Evolutionary conservation across 106 monocot species (phyloP).

Genomic region (Acorus calamus): DNA sequence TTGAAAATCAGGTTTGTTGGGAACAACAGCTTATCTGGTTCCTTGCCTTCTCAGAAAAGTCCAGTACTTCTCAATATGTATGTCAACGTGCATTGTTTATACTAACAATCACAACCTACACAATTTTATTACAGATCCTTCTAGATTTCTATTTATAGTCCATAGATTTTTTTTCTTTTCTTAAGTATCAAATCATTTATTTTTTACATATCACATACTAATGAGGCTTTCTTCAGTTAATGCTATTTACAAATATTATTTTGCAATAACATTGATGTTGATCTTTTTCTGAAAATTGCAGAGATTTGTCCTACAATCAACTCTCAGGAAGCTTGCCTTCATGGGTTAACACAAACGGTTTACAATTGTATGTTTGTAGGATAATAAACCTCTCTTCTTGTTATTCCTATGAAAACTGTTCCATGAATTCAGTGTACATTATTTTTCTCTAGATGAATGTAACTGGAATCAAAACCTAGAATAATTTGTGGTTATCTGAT

Average conservation of each 20-base stretch:
- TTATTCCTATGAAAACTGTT: not conserved
- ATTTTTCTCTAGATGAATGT: too few species aligned
- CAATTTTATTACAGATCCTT: too few species aligned
- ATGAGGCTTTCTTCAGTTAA: not conserved
- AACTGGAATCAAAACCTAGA: too few species aligned
- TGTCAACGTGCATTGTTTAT: not conserved
- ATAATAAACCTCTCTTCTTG: not conserved
- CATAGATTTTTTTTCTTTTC: not conserved
- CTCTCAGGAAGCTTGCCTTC: constrained; percentile 6
- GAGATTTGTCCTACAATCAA: constrained; percentile 4
- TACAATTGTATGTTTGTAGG: constrained; percentile 53
- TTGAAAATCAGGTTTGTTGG: constrained; percentile 17
- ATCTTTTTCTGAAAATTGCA: not conserved
- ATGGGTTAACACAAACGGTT: constrained; percentile 10
- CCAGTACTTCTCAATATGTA: constrained; percentile 3
- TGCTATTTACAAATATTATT: not conserved
- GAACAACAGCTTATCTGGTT: constrained; percentile 9
- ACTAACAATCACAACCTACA: too few species aligned
- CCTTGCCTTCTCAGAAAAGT: constrained; percentile 1
- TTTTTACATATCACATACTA: too few species aligned
- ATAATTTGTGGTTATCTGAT: too few species aligned
- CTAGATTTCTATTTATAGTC: not conserved
- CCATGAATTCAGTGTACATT: not conserved
- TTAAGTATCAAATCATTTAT: not conserved
- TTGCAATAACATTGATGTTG: not conserved